phyloP scores from a whole-genome alignment of 208 protist genomes.

The Acanthamoeba royreba region DNA sequence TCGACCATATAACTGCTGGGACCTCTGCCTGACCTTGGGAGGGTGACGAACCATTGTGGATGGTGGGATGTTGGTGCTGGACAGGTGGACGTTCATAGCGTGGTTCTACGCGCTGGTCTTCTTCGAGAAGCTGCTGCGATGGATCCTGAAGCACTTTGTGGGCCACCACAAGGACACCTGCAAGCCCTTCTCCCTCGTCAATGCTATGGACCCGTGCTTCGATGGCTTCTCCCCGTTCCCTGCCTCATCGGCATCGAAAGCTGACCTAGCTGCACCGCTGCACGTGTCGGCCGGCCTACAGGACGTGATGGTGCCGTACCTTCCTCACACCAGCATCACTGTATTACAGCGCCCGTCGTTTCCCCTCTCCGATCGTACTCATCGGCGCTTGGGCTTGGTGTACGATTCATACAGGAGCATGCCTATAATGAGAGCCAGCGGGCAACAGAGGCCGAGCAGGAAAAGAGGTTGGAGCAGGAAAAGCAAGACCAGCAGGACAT shows the following conservation, averaged over 20 bases:
- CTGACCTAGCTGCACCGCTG: not conserved
- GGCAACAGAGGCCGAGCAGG: not conserved
- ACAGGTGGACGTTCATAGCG: not conserved
- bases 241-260: not conserved
- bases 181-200: slow-evolving; percentile 9
- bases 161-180: not conserved
- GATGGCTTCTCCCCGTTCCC: not conserved
- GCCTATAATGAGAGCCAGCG: not conserved
- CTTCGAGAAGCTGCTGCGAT: slow-evolving; percentile 10
- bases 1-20: no score
- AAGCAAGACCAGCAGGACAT: slow-evolving; percentile 11
- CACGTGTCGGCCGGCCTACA: no score
- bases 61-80: not conserved
- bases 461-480: not conserved
- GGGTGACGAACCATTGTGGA: no score
- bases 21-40: no score
- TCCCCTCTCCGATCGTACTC: no score
- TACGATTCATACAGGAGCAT: not conserved
- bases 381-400: no score
- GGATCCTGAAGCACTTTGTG: slow-evolving; percentile 15
- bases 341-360: no score
- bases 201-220: not conserved
- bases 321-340: no score
- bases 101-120: slow-evolving; percentile 39
- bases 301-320: no score